phyloP scores from a whole-genome alignment of 768 basidiomycete genomes.

The Boletus sp. region DNA sequence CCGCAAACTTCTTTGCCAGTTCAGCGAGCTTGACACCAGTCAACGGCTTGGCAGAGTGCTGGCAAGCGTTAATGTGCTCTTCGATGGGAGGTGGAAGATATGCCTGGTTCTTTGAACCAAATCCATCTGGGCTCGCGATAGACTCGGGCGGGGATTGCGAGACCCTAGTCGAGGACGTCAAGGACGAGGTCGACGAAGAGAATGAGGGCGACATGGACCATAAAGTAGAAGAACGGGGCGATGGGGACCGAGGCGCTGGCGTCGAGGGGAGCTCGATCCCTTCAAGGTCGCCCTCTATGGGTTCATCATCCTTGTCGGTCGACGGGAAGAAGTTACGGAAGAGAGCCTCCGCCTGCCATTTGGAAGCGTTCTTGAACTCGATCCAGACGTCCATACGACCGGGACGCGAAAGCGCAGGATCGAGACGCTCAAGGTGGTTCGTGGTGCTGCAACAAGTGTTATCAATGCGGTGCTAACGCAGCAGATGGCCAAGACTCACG shows the following conservation, averaged over 20 bases:
- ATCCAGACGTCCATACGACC: constrained; percentile 93
- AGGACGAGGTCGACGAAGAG: constrained; percentile 41
- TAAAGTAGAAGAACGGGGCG: constrained; percentile 44
- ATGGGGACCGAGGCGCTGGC: constrained; percentile 42
- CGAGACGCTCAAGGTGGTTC: constrained; percentile 87
- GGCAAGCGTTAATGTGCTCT: constrained; percentile 53
- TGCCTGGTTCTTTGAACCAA: constrained; percentile 55
- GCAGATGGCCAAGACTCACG: constrained; percentile 48
- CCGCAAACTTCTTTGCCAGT: constrained; percentile 79
- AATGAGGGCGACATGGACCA: constrained; percentile 45
- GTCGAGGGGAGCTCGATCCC: constrained; percentile 41
- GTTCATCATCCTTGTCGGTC: constrained; percentile 47
- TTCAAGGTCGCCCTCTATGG: constrained; percentile 41
- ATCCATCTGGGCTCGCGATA: constrained; percentile 23
- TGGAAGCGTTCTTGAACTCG: constrained; percentile 83
- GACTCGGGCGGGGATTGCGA: constrained; percentile 24
- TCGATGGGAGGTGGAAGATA: constrained; percentile 65
- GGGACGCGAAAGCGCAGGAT: constrained; percentile 87
- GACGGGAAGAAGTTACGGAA: constrained; percentile 92
- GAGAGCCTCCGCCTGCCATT: constrained; percentile 80
- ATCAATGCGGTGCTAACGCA: neutral
- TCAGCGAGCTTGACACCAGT: constrained; percentile 57
- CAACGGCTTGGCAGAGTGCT: constrained; percentile 64
- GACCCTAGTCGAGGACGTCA: constrained; percentile 32
- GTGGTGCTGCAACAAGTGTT: constrained; percentile 54